Evolutionary conservation across 495 filamentous ascomycete species (phyloP).

Genomic region (Aspergillus leporis): DNA sequence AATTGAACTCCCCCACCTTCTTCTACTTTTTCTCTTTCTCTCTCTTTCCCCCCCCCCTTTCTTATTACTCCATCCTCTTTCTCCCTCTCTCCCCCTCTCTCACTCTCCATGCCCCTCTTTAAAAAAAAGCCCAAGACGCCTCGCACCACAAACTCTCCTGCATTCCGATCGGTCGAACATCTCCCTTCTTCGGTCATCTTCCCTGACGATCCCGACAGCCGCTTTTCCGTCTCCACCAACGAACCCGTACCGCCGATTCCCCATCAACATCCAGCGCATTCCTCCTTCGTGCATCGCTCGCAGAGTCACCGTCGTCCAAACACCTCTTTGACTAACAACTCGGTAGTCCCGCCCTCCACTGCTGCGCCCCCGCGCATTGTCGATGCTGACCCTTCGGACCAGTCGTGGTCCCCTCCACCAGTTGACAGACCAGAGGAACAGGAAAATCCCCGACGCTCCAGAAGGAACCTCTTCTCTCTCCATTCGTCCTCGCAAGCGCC

Average conservation of each 20-base stretch:
- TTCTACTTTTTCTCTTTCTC: too few relatives aligned
- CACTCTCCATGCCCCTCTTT: constrained; percentile 36
- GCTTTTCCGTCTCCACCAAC: constrained; percentile 23
- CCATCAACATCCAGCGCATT: constrained; percentile 19
- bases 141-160: constrained; percentile 27
- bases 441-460: constrained; percentile 21
- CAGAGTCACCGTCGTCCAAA: constrained; percentile 31
- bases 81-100: background rate
- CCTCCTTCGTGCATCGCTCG: constrained; percentile 27
- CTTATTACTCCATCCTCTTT: background rate
- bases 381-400: constrained; percentile 25
- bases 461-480: constrained; percentile 26
- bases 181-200: constrained; percentile 24
- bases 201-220: constrained; percentile 18
- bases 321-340: constrained; percentile 9
- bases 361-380: constrained; percentile 16
- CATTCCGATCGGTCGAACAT: constrained; percentile 38
- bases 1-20: too few relatives aligned
- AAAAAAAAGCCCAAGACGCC: constrained; percentile 28
- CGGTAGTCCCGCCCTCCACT: constrained; percentile 17
- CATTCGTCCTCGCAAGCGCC: constrained; percentile 17
- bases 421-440: constrained; percentile 17
- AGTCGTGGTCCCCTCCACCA: constrained; percentile 19
- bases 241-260: constrained; percentile 12
- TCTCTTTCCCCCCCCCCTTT: constrained; percentile 2